These are phyloP conservation scores for Strigomonas galati DNA, from an alignment of 208 protist genomes.

Conservation along the genomic window DNA sequence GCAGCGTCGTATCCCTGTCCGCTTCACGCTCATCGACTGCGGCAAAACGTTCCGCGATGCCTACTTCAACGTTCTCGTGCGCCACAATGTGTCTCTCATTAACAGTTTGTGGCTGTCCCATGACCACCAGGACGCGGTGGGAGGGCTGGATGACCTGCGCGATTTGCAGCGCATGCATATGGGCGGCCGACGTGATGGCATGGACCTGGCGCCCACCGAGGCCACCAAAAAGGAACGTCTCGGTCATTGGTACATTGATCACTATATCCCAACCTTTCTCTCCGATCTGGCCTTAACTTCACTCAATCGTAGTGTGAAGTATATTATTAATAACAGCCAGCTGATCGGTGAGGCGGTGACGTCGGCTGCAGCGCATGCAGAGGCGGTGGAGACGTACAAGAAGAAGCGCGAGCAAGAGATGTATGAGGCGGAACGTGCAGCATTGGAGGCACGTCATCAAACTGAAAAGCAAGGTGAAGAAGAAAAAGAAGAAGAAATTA, in stretches of 20 bases:
- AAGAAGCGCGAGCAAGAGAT: neutral
- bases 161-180: constrained; percentile 79
- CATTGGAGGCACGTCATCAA: neutral
- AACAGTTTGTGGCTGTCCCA: constrained; percentile 88
- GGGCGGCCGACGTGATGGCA: constrained; percentile 23
- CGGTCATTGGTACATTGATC: constrained; percentile 62
- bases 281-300: constrained; percentile 35
- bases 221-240: neutral
- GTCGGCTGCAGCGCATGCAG: neutral
- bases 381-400: neutral
- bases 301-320: constrained; percentile 44
- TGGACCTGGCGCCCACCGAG: neutral
- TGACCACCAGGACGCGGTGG: constrained; percentile 80
- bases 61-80: constrained; percentile 78
- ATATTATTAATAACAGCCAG: constrained; percentile 78
- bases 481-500: constrained; percentile 16
- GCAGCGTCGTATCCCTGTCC: neutral
- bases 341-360: constrained; percentile 28
- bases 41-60: constrained; percentile 91
- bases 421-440: neutral
- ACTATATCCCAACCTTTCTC: constrained; percentile 75
- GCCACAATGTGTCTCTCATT: constrained; percentile 47
- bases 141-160: constrained; percentile 86
- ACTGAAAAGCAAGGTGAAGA: neutral
- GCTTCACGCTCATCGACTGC: constrained; percentile 67